Evolutionary conservation across 257 asterid genomes (phyloP), one percentile per base, ranked within the genome.

Genomic region (Solanum acaule): DNA sequence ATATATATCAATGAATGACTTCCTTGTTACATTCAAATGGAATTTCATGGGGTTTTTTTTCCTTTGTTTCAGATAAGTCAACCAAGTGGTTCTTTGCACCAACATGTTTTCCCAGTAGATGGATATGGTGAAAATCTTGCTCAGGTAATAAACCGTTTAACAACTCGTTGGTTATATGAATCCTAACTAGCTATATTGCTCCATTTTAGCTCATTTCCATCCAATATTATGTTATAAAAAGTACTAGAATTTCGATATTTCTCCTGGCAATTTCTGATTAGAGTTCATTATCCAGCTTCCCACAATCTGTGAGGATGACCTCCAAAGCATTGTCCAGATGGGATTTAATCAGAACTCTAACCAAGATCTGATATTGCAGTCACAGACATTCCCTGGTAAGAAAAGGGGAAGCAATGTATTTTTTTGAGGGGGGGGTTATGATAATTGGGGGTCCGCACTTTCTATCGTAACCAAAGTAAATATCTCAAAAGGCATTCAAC

Each of bases 311-410:
- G 99, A 96, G 91, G 98, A 97, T 89, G 99, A 97, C 61, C 86
- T 97, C 76, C 98, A 95, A 85, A 96, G 98, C 94, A 96, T 97
- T 88, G 98, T 96, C 65, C 97, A 93, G 84, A 96, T 95, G 99
- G 98, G 98, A 8, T 93, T 92, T 76, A 90, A 85, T 86, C 97
- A 92, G 59, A 89, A 92, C 84, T 89, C 91, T 20, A 87, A 75
- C 25, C 65, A 59, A 68, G 89, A 88, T 8, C 61, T 73, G 37
- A 84, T 90, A 68, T 86, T 87, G 68, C 89, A 86, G 18, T 34
- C 90, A 13, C 91, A 89, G 68, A 77, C 88, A 89, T 93, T 93
- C 90, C 92, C 94, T 34, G 96, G 98, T 95, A 93, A 92, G 85
- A 81, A 27, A 27, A 46, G 27, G 68, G 40, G 10, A 14, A 8